Conservation (phyloP, 768 basidiomycete genomes). For the Sistotremastrum niveocremeum region DNA sequence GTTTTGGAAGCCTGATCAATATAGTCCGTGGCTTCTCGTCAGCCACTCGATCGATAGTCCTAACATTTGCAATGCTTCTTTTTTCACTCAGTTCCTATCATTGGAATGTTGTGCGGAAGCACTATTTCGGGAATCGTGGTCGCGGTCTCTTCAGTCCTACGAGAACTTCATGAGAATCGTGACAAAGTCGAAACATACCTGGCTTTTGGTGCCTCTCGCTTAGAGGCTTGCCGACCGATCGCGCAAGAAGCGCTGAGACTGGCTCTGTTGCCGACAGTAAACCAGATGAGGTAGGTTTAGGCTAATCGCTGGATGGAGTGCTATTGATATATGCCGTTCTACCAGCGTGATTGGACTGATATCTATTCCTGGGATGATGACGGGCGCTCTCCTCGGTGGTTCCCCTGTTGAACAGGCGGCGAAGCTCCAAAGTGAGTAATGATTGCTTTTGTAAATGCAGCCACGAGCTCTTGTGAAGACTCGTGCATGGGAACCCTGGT, state of each 20-base stretch:
- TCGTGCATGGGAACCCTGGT: not conserved
- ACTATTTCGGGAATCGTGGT: conserved; percentile 69
- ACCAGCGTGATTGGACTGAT: conserved; percentile 60
- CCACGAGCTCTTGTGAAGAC: not conserved
- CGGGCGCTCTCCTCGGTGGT: conserved; percentile 80
- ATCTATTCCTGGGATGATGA: conserved; percentile 86
- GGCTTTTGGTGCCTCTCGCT: conserved; percentile 71
- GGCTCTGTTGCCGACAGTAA: conserved; percentile 70
- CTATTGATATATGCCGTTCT: not conserved
- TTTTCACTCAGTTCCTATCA: conserved; percentile 46
- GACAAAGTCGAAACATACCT: conserved; percentile 82
- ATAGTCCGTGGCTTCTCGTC: conserved; percentile 33
- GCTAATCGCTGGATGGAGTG: not conserved
- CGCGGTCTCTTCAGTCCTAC: conserved; percentile 53
- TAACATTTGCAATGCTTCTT: not conserved
- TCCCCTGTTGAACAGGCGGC: conserved; percentile 77
- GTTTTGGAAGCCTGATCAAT: conserved; percentile 78
- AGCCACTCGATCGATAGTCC: not conserved
- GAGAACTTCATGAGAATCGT: conserved; percentile 64
- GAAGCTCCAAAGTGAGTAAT: conserved; percentile 47
- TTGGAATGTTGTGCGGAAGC: conserved; percentile 78
- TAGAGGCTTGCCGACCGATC: conserved; percentile 74
- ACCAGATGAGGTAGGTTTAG: conserved; percentile 59
- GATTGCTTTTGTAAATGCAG: not conserved
- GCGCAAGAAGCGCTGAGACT: conserved; percentile 67